Base-by-base conservation (phyloP, 1,284 basidiomycete genomes). In the Cystobasidiaceae sp. region DNA sequence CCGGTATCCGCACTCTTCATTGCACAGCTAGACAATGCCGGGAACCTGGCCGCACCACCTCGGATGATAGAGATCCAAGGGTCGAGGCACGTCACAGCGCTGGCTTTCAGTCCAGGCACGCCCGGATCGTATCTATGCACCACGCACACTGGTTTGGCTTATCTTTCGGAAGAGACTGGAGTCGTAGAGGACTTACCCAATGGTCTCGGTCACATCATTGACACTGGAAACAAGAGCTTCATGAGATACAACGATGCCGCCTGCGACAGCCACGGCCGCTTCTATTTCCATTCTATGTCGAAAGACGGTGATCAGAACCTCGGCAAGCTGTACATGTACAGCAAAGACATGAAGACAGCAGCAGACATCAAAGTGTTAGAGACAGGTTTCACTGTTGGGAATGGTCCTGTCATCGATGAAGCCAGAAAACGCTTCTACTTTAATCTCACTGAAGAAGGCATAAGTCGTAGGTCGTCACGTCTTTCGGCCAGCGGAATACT, bases 241-340 rank as follows among this genome's bases (percentile, higher is more conserved):
- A 61, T 67, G 58, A 48, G 65, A 19, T 60, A 61, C 57, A 67
- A 67, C 39, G 65, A 67, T 46, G 65, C 55, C 15, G 39, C 30
- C 15, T 60, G 57, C 50, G 65, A 67, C 33, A 33, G 39, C 7
- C 39, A 60, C 3, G 65, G 65, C 19, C 56, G 58, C 21, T 67
- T 67, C 57, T 67, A 60, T 27, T 67, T 67, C 32, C 65, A 67
- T 37, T 52, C 57, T 6, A 59, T 67, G 65, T 49, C 50, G 4
- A 23, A 44, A 17, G 49, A 60, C 15, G 65, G 48, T 23, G 45
- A 37, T 11, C 15, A 61, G 39, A 23, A 25, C 11, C 19, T 9
- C n/a, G 65, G 57, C 3, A 67, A 60, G 43, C 50, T 67, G 3
- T 67, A 60, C 51, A 44, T 67, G 54, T 67, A 67, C 23, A 51